Evolutionary conservation across 2,329 filamentous ascomycete species (phyloP), one percentile per base, ranked within the genome.

Genomic region (Phaeosphaeriaceae sp.): DNA sequence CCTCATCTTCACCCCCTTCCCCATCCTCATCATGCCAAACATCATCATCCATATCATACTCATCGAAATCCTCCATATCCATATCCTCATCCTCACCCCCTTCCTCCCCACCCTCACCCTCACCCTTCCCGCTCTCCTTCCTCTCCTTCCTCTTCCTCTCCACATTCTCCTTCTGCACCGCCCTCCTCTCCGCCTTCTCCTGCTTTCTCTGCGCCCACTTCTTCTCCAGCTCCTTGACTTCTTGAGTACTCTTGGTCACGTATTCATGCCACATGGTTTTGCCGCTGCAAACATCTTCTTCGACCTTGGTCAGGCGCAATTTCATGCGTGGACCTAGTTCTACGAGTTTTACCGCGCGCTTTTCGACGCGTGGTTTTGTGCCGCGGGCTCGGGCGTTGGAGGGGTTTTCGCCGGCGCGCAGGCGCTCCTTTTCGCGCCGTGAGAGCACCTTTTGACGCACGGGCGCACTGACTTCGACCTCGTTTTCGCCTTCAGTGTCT

Each of bases 201-300:
- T 86, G 84, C 48, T 84, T 82, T 65, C 85, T 83, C 75, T 88
- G 77, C 60, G 92, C 87, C 90, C 94, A 97, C 60, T 85, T 83
- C 77, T 87, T 84, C 61, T 97, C 92, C 62, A 97, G 76, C 56
- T 88, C 84, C 68, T 87, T 83, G 48, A 91, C 77, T 72, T 99
- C 92, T 15, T 84, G 82, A 61, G 85, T 85, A 6, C 85, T 86
- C 81, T 99, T 99, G 70, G 87, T 84, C 44, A 97, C 86, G 69
- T 91, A 95, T 70, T 97, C 92, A 73, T 99, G 94, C 94, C 94
- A 99, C 89, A 99, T 90, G 48, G 96, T 83, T 71, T 91, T 94
- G 41, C 94, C 94, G 20, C 84, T 83, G 65, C 92, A 97, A 6
- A 97, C 76, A 1, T 93, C 94, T 63, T 99, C 94, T 70, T 99